Percentiles rank a stretch among this genome's conserved stretches.
Evolutionary conservation across 768 basidiomycete genomes (phyloP).

Genomic region (Boletus edulis): DNA sequence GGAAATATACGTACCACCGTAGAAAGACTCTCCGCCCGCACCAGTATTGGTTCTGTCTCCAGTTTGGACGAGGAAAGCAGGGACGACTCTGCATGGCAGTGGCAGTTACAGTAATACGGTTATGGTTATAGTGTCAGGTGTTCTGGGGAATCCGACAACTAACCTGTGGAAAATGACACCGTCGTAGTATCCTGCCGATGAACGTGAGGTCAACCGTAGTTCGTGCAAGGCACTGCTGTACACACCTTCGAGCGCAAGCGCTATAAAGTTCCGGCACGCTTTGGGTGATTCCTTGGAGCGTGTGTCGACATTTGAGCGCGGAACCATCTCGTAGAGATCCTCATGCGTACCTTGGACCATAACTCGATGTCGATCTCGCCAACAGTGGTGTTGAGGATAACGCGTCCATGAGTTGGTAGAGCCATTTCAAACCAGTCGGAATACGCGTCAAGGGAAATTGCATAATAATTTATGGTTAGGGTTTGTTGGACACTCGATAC

Average conservation of each 20-base stretch:
- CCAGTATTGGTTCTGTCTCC: conserved; percentile 93
- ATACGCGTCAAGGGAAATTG: background rate
- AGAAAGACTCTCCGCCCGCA: conserved; percentile 91
- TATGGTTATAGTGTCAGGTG: too few relatives aligned
- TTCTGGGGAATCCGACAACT: background rate
- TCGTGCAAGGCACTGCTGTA: conserved; percentile 16
- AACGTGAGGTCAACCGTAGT: conserved; percentile 6
- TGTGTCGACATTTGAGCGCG: background rate
- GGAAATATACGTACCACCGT: conserved; percentile 56
- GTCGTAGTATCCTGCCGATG: conserved; percentile 83
- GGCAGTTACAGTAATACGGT: too few relatives aligned
- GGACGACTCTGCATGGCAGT: conserved; percentile 59
- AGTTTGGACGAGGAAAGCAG: conserved; percentile 91
- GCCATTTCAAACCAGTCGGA: conserved; percentile 48
- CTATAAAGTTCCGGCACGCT: conserved; percentile 88
- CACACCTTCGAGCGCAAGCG: conserved; percentile 87
- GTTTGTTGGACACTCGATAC: conserved; percentile 4
- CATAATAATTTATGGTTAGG: conserved; percentile 17
- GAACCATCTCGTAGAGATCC: background rate
- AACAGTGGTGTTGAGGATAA: conserved; percentile 84
- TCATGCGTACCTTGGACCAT: conserved; percentile 74
- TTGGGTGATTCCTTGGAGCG: conserved; percentile 80
- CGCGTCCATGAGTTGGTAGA: conserved; percentile 80
- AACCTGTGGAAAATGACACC: conserved; percentile 93
- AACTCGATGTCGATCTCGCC: conserved; percentile 89